Percentiles rank a stretch among this genome's conserved stretches.
These are phyloP conservation scores for Aspergillus ruber DNA, from an alignment of 2,329 filamentous ascomycete genomes.

Conservation along the genomic window DNA sequence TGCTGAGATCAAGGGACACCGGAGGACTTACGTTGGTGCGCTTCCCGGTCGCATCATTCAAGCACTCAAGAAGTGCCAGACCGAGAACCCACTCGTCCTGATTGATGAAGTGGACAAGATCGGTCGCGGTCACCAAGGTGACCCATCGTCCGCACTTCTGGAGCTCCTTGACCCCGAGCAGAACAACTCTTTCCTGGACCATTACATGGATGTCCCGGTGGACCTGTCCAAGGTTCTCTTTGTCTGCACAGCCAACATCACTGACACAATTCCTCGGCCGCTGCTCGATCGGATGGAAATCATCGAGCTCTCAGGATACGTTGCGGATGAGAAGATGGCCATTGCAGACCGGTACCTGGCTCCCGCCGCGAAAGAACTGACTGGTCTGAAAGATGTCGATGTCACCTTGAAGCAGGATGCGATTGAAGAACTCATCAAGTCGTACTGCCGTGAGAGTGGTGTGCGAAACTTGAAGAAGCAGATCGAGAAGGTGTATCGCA, in stretches of 20 bases:
- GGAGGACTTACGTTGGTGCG: constrained; percentile 92
- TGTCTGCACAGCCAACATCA: constrained; percentile 98
- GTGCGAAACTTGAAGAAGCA: constrained; percentile 98
- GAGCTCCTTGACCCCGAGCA: constrained; percentile 95
- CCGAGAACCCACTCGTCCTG: constrained; percentile 90
- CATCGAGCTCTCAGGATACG: constrained; percentile 92
- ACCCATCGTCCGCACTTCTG: constrained; percentile 87
- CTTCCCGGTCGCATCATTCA: constrained; percentile 95
- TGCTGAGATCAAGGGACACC: constrained; percentile 96
- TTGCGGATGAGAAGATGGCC: constrained; percentile 97
- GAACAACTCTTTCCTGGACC: constrained; percentile 93
- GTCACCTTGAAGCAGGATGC: constrained; percentile 81
- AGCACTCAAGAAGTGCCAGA: constrained; percentile 97
- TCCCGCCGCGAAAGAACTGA: constrained; percentile 88
- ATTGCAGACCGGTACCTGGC: constrained; percentile 91
- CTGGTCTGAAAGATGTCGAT: constrained; percentile 82
- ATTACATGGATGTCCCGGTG: constrained; percentile 97
- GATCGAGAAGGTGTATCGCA: constrained; percentile 98
- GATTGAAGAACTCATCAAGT: constrained; percentile 95
- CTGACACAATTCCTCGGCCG: constrained; percentile 91
- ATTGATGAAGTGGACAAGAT: constrained; percentile 99
- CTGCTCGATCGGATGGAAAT: constrained; percentile 96
- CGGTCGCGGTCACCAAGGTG: constrained; percentile 89
- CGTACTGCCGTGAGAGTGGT: constrained; percentile 93
- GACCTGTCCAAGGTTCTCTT: constrained; percentile 97